These are phyloP conservation scores for Wickerhamiella galacta DNA, from an alignment of 805 yeast genomes.

Conservation along the genomic window DNA sequence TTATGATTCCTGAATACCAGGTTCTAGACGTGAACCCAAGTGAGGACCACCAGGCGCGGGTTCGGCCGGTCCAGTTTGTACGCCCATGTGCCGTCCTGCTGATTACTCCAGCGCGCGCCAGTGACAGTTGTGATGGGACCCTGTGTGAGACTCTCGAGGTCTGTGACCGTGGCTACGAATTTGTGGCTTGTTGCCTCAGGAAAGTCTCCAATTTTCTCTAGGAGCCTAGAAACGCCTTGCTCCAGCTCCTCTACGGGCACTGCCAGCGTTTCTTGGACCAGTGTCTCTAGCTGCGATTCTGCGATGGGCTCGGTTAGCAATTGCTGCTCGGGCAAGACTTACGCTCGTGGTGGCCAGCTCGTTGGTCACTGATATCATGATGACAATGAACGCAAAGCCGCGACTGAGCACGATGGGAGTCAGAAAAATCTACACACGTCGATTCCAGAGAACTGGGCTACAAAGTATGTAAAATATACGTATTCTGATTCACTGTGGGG, in stretches of 20 bases:
- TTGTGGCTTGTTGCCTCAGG: conserved; percentile 13
- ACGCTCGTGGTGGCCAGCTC: conserved; percentile 9
- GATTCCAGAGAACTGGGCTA: too few relatives aligned
- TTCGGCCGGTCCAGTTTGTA: conserved; percentile 2
- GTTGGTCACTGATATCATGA: conserved; percentile 9
- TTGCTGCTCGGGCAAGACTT: conserved; percentile 3
- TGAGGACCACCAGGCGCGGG: conserved; percentile 7
- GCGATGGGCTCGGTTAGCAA: neutral
- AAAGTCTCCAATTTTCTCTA: conserved; percentile 3
- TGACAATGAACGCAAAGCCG: too few relatives aligned
- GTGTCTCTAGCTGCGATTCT: neutral
- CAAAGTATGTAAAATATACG: too few relatives aligned
- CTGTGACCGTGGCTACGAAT: conserved; percentile 10
- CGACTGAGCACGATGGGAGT: too few relatives aligned
- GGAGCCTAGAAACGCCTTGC: conserved; percentile 1
- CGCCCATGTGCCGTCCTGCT: conserved; percentile 16
- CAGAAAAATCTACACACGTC: too few relatives aligned
- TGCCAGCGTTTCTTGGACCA: neutral
- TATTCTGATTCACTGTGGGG: too few relatives aligned
- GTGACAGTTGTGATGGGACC: conserved; percentile 10
- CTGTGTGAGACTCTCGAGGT: conserved; percentile 5
- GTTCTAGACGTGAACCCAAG: conserved; percentile 10
- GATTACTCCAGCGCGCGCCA: conserved; percentile 17
- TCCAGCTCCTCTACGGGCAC: conserved; percentile 2
- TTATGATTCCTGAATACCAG: neutral